Evolutionary conservation across 2,329 filamentous ascomycete genomes (phyloP), one percentile per base, ranked within the genome.

Genomic region (Hortaea sp.): DNA sequence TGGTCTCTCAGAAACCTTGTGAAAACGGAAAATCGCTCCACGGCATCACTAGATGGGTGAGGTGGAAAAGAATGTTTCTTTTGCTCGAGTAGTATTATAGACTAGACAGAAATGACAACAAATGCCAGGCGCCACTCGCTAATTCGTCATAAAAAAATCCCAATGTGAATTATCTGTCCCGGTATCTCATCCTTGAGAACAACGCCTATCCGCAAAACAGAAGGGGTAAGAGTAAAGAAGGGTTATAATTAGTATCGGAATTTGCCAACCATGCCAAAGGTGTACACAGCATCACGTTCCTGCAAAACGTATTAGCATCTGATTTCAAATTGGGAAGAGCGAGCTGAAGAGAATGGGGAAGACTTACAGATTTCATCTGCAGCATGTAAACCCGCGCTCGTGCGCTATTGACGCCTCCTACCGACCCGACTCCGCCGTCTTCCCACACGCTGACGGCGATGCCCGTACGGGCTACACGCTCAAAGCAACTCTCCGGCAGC

Each of bases 401-500:
- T 29, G 73, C 75, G 30, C 71, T 73, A 37, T 59, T 54, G 4
- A 79, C 76, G 31, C 81, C 79, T 28, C 79, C 81, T 3, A 73
- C 74, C 44, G 74, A 69, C 29, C 70, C 70, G 0, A 77, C 72
- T 2, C 64, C 54, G n/a, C 62, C 58, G 52, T 73, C 70, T 63
- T 92, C 85, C 80, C 88, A 92, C 32, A 95, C 84, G 53, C 85
- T 89, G 46, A 94, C 81, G 1, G 92, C 86, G 57, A 95, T 90
- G 41, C 89, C 89, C 31, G 85, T 84, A 54, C 84, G 79, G 5
- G 87, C 89, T 49, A 95, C 79, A 12, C 85, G 74, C 54, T 89
- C 84, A 66, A 95, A 94, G 60, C 85, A 89, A 47, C 80, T 85
- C 61, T 88, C 88, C 7, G 84, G 84, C 1, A 95, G 72, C 41